Conservation (phyloP, 148 eudicot species). For the Rhododendron henanense region DNA sequence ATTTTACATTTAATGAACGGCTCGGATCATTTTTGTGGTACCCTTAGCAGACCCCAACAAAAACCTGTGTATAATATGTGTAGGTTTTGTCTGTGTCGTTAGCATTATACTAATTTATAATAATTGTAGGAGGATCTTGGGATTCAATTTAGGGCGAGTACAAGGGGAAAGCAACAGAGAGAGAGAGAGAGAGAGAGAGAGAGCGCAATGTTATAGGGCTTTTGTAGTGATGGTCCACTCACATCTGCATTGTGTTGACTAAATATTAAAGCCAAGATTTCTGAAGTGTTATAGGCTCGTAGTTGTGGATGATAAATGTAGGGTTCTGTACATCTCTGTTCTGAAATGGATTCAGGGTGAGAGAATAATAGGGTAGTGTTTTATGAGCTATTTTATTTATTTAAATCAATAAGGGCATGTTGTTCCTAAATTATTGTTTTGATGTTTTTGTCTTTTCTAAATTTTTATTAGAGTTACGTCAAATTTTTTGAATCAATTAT, state of each 20-base stretch:
- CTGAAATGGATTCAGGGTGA: too few species aligned
- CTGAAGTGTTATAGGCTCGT: not conserved
- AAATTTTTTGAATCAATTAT: too few species aligned
- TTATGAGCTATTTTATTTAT: too few species aligned
- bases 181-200: constrained; percentile 1
- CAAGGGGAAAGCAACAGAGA: not conserved
- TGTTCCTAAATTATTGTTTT: not conserved
- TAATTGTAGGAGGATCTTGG: constrained; percentile 2
- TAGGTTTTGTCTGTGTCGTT: too few species aligned
- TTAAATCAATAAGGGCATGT: not conserved
- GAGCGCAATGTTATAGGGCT: not conserved
- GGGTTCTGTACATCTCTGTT: too few species aligned
- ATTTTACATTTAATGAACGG: too few species aligned
- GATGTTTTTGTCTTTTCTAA: not conserved
- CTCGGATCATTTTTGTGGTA: too few species aligned
- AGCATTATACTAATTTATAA: constrained; percentile 2
- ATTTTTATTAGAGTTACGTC: not conserved
- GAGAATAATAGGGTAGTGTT: too few species aligned
- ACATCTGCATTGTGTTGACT: not conserved
- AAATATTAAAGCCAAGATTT: not conserved
- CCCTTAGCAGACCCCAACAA: too few species aligned
- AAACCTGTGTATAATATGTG: too few species aligned
- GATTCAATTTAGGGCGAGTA: not conserved
- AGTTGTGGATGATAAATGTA: too few species aligned
- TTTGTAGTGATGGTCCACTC: not conserved